These are phyloP conservation scores for Aspergillus oerlinghausenensis DNA, from an alignment of 2,329 filamentous ascomycete genomes.

Conservation along the genomic window DNA sequence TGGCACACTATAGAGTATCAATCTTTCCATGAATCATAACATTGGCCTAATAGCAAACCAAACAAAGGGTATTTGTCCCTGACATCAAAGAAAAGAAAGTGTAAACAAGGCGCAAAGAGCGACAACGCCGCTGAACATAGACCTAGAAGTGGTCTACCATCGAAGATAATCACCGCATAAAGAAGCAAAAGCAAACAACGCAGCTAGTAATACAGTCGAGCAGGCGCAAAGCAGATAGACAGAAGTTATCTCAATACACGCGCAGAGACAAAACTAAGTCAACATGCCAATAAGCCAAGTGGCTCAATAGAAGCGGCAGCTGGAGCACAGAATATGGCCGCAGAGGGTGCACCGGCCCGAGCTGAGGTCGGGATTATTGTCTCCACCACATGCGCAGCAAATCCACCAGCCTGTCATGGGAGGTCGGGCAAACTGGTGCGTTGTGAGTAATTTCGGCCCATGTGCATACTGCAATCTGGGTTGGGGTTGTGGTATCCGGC, in stretches of 20 bases:
- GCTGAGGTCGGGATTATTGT: constrained; percentile 18
- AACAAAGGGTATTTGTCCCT: neutral
- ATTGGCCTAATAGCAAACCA: neutral
- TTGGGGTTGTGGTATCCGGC: neutral
- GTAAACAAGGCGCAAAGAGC: neutral
- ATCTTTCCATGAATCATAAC: neutral
- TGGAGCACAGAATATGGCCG: constrained; percentile 5
- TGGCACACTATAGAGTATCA: neutral
- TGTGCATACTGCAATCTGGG: neutral
- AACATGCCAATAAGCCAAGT: neutral
- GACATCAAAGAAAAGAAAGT: neutral
- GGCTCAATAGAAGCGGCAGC: neutral
- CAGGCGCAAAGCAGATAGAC: neutral
- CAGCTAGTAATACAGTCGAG: neutral
- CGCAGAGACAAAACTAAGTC: neutral
- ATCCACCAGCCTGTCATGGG: constrained; percentile 17
- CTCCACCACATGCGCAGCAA: constrained; percentile 17
- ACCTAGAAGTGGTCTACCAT: neutral
- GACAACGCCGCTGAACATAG: neutral
- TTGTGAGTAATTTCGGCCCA: neutral
- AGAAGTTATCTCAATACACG: neutral
- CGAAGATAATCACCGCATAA: neutral
- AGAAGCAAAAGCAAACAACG: neutral
- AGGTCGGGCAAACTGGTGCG: neutral
- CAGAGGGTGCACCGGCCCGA: constrained; percentile 17